These are phyloP conservation scores for Rubroboletus satanas DNA, from an alignment of 768 basidiomycete genomes.

Conservation along the genomic window DNA sequence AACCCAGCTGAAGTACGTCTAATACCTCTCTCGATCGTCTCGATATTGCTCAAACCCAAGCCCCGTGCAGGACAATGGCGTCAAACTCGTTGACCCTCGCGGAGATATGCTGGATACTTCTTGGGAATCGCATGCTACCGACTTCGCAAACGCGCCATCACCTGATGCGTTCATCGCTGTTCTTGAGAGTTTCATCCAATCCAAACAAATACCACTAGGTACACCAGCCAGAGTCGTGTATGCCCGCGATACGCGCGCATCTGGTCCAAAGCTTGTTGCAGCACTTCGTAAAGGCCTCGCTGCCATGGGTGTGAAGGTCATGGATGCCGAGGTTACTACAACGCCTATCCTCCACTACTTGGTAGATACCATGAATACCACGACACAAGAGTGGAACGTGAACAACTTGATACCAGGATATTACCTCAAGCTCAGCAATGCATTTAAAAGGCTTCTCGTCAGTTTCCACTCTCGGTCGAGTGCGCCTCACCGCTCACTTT, in stretches of 20 bases:
- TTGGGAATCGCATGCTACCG: constrained; percentile 89
- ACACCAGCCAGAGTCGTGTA: constrained; percentile 83
- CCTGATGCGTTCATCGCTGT: constrained; percentile 68
- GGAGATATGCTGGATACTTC: constrained; percentile 96
- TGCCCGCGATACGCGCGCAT: constrained; percentile 90
- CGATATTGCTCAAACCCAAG: neutral
- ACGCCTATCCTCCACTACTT: constrained; percentile 97
- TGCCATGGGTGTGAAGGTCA: constrained; percentile 62
- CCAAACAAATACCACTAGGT: constrained; percentile 69
- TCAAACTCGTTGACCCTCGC: constrained; percentile 94
- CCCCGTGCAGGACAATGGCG: constrained; percentile 83
- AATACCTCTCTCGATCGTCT: neutral
- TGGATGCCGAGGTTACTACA: constrained; percentile 81
- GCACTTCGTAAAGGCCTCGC: constrained; percentile 81
- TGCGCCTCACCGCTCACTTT: constrained; percentile 4
- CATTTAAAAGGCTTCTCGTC: constrained; percentile 87
- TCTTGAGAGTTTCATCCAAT: constrained; percentile 58
- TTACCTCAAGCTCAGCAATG: constrained; percentile 69
- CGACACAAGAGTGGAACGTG: constrained; percentile 75
- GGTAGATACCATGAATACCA: constrained; percentile 84
- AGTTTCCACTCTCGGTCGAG: constrained; percentile 29
- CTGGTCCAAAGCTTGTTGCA: constrained; percentile 68
- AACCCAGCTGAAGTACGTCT: constrained; percentile 88
- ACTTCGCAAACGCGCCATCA: constrained; percentile 76
- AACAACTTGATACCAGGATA: constrained; percentile 81